A percentile compares a stretch with the other conserved stretches of the same genome.
These are phyloP conservation scores for Streptanthus diversifolius DNA, from an alignment of 345 rosid genomes.

Conservation along the genomic window DNA sequence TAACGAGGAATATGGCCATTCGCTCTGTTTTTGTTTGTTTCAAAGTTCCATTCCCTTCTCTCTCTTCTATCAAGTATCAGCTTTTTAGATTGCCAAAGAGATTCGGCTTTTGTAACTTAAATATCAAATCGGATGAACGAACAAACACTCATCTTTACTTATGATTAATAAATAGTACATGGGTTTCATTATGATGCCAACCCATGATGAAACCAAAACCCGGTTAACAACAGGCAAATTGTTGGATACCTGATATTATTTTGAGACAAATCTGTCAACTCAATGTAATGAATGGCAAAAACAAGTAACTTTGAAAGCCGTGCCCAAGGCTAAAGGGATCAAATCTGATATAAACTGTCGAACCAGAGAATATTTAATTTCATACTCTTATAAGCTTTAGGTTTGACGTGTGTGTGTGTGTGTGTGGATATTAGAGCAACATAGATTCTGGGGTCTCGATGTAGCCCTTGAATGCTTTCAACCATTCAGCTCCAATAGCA, in stretches of 20 bases:
- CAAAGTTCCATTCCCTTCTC: background rate
- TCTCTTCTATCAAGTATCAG: background rate
- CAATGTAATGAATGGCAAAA: constrained; percentile 12
- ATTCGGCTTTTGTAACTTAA: background rate
- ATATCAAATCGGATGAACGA: background rate
- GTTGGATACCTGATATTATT: constrained; percentile 21
- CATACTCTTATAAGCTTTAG: constrained; percentile 3
- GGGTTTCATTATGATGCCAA: background rate
- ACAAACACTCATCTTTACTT: background rate
- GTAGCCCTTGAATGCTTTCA: constrained; percentile 90
- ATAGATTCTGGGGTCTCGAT: constrained; percentile 89
- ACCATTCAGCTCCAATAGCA: constrained; percentile 95
- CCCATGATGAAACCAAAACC: background rate
- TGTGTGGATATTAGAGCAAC: constrained; percentile 54
- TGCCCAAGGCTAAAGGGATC: background rate
- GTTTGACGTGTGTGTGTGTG: constrained; percentile 20
- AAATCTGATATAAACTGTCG: constrained; percentile 9
- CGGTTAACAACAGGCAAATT: background rate
- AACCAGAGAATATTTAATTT: constrained; percentile 6
- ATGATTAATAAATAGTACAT: background rate
- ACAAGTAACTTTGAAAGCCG: constrained; percentile 4
- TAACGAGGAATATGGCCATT: background rate
- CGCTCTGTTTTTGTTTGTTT: background rate
- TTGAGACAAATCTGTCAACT: constrained; percentile 6
- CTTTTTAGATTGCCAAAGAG: background rate